Evolutionary conservation across 1,139 yeast genomes (phyloP).

Genomic region (Yarrowia galli): DNA sequence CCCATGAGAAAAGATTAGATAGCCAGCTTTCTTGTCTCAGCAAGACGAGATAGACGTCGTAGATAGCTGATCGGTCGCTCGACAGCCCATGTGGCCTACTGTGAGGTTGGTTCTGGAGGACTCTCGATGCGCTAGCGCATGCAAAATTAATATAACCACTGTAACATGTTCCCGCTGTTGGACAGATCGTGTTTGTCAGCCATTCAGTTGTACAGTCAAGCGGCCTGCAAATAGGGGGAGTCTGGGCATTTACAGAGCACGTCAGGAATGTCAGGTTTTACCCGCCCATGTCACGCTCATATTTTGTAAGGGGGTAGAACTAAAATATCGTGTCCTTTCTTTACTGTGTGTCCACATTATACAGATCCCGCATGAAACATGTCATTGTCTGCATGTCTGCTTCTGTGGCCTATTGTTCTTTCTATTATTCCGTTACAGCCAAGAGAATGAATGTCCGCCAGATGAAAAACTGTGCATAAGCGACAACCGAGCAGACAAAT

Average conservation of each 20-base stretch:
- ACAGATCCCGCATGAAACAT: not conserved
- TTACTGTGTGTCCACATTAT: not conserved
- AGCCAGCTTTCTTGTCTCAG: not conserved
- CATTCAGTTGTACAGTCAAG: no score
- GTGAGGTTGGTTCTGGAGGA: not conserved
- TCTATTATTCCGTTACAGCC: not conserved
- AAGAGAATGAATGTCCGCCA: not conserved
- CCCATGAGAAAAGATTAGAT: constrained; percentile 6
- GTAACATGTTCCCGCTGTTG: not conserved
- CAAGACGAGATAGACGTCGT: not conserved
- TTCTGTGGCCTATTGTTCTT: not conserved
- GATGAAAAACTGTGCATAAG: not conserved
- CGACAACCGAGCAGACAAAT: not conserved
- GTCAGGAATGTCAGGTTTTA: not conserved
- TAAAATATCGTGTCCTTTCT: not conserved
- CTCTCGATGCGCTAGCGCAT: constrained; percentile 6
- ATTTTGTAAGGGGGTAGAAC: not conserved
- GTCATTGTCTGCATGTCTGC: not conserved
- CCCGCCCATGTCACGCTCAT: not conserved
- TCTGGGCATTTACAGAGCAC: not conserved
- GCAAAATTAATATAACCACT: constrained; percentile 6
- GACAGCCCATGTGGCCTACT: not conserved
- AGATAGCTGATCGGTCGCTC: constrained; percentile 13
- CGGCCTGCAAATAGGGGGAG: not conserved
- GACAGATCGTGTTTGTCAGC: not conserved